Conservation (phyloP, 495 filamentous ascomycete species). For the Penicillium mononematosum region DNA sequence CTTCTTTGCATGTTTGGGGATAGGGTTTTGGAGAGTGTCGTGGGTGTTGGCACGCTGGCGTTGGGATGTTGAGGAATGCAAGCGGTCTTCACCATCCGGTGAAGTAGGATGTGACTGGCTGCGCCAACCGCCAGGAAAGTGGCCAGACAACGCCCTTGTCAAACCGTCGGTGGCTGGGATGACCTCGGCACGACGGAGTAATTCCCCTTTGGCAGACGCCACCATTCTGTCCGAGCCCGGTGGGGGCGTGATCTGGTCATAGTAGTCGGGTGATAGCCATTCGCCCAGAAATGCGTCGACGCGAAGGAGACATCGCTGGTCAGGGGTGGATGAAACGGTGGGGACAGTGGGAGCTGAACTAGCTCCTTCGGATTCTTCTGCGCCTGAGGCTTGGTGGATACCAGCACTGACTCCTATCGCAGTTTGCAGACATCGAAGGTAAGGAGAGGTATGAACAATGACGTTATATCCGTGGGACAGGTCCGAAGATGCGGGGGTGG, state of each 20-base stretch:
- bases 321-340: conserved; percentile 13
- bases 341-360: conserved; percentile 4
- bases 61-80: conserved; percentile 13
- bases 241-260: conserved; percentile 84
- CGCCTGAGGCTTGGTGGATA: conserved; percentile 61
- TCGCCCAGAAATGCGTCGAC: conserved; percentile 93
- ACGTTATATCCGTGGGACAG: conserved; percentile 67
- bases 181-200: conserved; percentile 65
- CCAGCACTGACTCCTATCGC: conserved; percentile 87
- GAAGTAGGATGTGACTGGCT: conserved; percentile 26
- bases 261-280: conserved; percentile 93
- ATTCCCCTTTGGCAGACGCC: conserved; percentile 77
- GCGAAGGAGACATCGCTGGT: conserved; percentile 52
- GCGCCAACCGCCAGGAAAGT: conserved; percentile 66
- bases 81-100: conserved; percentile 26
- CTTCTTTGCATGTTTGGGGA: conserved; percentile 15
- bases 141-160: conserved; percentile 33
- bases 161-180: conserved; percentile 30
- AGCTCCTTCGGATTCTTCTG: conserved; percentile 15
- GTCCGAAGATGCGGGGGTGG: conserved; percentile 26
- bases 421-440: conserved; percentile 89
- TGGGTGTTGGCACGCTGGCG: conserved; percentile 38
- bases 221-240: conserved; percentile 85
- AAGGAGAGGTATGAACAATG: conserved; percentile 89
- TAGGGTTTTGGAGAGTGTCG: conserved; percentile 24